Percentiles rank a stretch among this genome's conserved stretches.
These are phyloP conservation scores for Globisporangium radiosum DNA, from an alignment of 352 stramenopile species.

Conservation along the genomic window DNA sequence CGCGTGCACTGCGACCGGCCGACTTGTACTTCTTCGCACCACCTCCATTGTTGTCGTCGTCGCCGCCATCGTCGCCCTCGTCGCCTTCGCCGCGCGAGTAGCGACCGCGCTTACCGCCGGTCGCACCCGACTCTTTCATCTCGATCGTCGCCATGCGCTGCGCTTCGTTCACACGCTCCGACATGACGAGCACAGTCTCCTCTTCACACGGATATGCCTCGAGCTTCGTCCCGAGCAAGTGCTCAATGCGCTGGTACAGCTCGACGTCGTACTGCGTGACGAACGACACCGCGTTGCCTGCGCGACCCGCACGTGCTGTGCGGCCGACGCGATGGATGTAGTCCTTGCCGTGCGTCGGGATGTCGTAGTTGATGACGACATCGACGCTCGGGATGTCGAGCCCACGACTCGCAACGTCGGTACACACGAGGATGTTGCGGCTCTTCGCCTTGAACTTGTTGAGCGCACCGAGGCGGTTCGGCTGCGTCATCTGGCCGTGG, in stretches of 20 bases:
- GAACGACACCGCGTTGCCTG: constrained; percentile 94
- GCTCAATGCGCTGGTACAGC: constrained; percentile 96
- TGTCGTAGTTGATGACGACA: constrained; percentile 99
- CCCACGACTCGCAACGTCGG: constrained; percentile 87
- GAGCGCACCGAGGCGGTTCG: constrained; percentile 94
- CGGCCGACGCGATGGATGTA: constrained; percentile 99
- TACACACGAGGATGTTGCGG: constrained; percentile 86
- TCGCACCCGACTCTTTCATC: constrained; percentile 77
- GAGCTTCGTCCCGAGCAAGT: constrained; percentile 82
- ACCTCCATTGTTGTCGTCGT: constrained; percentile 17
- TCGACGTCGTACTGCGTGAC: constrained; percentile 99
- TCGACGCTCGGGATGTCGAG: constrained; percentile 98
- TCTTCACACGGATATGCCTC: constrained; percentile 85
- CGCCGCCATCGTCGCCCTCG: constrained; percentile 29
- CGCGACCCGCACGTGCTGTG: constrained; percentile 94
- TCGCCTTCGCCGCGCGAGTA: constrained; percentile 55
- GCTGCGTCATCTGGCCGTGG: constrained; percentile 98
- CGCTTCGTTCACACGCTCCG: constrained; percentile 96
- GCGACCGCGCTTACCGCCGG: constrained; percentile 42
- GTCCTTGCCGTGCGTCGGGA: constrained; percentile 97
- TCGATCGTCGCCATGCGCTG: constrained; percentile 92
- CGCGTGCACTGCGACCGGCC: constrained; percentile 37
- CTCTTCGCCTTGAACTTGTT: constrained; percentile 97
- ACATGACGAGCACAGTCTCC: constrained; percentile 94
- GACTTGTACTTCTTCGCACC: constrained; percentile 74